Percentiles rank a stretch among this genome's conserved stretches.
phyloP scores from a whole-genome alignment of 2,329 filamentous ascomycete species.

The Aspergillus arachidicola region DNA sequence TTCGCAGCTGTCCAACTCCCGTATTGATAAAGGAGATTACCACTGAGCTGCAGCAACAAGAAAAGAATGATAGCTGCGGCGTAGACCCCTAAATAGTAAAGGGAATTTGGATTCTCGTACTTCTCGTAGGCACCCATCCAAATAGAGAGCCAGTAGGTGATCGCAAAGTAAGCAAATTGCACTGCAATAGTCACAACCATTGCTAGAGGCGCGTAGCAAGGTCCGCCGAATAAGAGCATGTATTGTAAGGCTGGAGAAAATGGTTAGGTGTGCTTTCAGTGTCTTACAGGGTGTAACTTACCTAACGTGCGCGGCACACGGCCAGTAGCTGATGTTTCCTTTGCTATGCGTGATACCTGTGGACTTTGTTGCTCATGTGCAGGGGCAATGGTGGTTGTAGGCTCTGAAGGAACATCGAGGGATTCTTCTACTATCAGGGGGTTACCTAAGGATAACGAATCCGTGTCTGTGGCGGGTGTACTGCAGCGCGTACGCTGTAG shows the following conservation, averaged over 20 bases:
- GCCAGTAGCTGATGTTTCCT: constrained; percentile 27
- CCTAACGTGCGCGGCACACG: constrained; percentile 28
- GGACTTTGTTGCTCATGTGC: constrained; percentile 11
- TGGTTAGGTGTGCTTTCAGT: not conserved
- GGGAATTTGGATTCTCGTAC: constrained; percentile 18
- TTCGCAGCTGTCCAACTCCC: constrained; percentile 61
- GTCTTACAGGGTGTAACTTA: constrained; percentile 13
- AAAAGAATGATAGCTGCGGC: constrained; percentile 47
- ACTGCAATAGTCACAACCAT: constrained; percentile 25
- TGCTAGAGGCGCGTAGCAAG: constrained; percentile 22
- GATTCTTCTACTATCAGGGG: constrained; percentile 3
- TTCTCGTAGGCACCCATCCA: constrained; percentile 29
- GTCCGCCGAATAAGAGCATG: constrained; percentile 29
- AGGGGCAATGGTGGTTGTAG: constrained; percentile 2
- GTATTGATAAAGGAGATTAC: constrained; percentile 51
- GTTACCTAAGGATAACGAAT: not conserved
- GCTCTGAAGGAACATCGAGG: constrained; percentile 12
- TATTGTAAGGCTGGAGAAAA: constrained; percentile 24
- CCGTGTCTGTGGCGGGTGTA: constrained; percentile 10
- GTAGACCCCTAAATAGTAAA: constrained; percentile 59
- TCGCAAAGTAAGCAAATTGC: constrained; percentile 30
- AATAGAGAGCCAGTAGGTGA: constrained; percentile 35
- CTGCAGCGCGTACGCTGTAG: constrained; percentile 8
- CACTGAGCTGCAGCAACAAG: constrained; percentile 25
- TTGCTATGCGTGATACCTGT: constrained; percentile 15